A percentile compares a stretch with the other conserved stretches of the same genome.
phyloP scores from a whole-genome alignment of 176 grass and related monocot species.

The Pontederia paniculata region DNA sequence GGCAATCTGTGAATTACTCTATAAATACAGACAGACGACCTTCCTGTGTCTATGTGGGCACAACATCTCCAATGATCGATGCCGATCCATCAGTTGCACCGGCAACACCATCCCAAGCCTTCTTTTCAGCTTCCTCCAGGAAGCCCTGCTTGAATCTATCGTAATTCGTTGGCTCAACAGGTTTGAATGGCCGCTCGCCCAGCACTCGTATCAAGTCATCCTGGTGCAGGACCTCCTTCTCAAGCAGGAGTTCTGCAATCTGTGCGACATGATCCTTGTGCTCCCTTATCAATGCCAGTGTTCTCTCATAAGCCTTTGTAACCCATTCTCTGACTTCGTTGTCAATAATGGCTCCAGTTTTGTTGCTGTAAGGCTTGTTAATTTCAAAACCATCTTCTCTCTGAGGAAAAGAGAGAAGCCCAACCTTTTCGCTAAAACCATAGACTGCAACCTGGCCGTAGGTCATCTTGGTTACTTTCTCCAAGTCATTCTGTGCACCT shows the following conservation, averaged over 20 bases:
- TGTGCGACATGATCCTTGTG: conserved; percentile 72
- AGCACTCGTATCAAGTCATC: conserved; percentile 70
- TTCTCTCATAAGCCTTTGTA: conserved; percentile 57
- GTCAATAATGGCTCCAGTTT: conserved; percentile 68
- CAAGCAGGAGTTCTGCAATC: conserved; percentile 70
- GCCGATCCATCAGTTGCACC: conserved; percentile 32
- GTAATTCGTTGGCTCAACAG: conserved; percentile 49
- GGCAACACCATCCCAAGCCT: conserved; percentile 18
- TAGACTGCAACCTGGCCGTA: conserved; percentile 88
- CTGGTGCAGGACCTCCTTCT: conserved; percentile 87
- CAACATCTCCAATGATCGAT: conserved; percentile 25
- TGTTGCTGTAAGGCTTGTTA: conserved; percentile 55
- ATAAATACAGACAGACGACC: no score
- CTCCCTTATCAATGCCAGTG: conserved; percentile 43
- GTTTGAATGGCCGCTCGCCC: conserved; percentile 60
- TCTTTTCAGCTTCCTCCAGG: conserved; percentile 28
- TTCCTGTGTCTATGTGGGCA: conserved; percentile 20
- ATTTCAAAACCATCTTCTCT: conserved; percentile 51
- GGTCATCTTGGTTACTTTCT: conserved; percentile 90
- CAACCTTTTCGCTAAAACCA: conserved; percentile 85
- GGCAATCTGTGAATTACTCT: no score
- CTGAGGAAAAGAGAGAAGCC: conserved; percentile 81
- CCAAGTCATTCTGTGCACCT: conserved; percentile 83
- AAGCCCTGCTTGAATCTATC: conserved; percentile 73
- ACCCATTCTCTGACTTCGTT: conserved; percentile 82